phyloP scores from a whole-genome alignment of 1,139 yeast genomes.

The Blastobotrys illinoisensis region DNA sequence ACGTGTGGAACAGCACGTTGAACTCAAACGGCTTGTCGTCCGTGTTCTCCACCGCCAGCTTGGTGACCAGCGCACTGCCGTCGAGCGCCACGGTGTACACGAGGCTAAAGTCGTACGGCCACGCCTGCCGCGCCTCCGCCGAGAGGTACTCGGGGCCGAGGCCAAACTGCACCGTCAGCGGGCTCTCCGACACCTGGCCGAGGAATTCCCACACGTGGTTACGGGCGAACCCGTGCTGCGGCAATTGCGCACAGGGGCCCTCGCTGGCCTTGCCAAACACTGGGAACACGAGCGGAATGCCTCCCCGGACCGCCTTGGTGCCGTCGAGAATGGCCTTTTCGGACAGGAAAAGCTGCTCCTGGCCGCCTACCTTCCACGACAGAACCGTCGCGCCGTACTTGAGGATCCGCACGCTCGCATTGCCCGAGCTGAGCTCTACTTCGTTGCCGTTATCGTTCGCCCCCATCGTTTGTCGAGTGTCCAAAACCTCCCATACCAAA shows the following conservation, averaged over 20 bases:
- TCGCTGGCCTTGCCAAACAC: constrained; percentile 71
- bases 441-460: constrained; percentile 60
- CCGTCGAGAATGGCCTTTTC: constrained; percentile 82
- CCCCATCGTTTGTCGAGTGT: constrained; percentile 40
- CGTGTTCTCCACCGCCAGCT: constrained; percentile 69
- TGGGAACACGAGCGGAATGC: constrained; percentile 94
- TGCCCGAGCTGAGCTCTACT: constrained; percentile 52
- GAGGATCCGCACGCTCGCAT: constrained; percentile 58
- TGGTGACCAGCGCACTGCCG: constrained; percentile 52
- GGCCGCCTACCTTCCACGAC: constrained; percentile 70
- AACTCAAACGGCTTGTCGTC: constrained; percentile 63
- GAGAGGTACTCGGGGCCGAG: constrained; percentile 78
- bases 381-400: constrained; percentile 84
- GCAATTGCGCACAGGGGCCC: constrained; percentile 48
- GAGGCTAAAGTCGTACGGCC: constrained; percentile 74
- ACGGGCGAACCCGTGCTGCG: constrained; percentile 96
- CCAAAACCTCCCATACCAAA: no score
- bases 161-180: constrained; percentile 80
- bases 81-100: constrained; percentile 52
- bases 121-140: constrained; percentile 45
- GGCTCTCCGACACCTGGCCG: constrained; percentile 63
- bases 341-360: constrained; percentile 63
- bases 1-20: constrained; percentile 96
- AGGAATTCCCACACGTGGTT: constrained; percentile 85
- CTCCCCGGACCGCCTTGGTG: constrained; percentile 90